Base-by-base conservation (phyloP, 345 rosid species). In the Boechera divaricarpa region DNA sequence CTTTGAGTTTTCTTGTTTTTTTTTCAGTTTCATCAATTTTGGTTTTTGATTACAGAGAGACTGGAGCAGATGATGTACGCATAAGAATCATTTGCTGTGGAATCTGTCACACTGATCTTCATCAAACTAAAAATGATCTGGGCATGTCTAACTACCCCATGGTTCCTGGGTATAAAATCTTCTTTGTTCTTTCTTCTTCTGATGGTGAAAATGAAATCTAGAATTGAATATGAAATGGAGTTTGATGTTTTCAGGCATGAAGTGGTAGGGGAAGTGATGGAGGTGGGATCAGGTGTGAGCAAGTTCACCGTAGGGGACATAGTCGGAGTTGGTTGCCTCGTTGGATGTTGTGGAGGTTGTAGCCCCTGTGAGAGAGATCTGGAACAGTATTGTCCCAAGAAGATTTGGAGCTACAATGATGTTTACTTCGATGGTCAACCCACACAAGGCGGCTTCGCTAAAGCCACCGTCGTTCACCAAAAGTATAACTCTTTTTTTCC, bases 31-130 rank as follows among this genome's bases (percentile, higher is more conserved):
- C 18, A 32, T 31, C n/a, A 54, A 4, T 6, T 21, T 42, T 28
- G 12, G 16, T n/a, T 57, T 48, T 36, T 41, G 24, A 28, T 54
- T 66, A 67, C 86, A 89, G 91, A 80, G 84, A 83, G 72, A 90
- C 92, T 1, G 94, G 91, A n/a, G 78, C 86, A 33, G 93, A 88
- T 3, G 98, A 90, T 85, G 93, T 89, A 2, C 70, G 70, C 45
- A 66, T 93, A 35, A 84, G 82, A 82, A 85, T 93, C 65, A 72
- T 89, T 6, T 82, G 77, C 64, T 86, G 93, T 72, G 98, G 96
- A 59, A 81, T 90, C 58, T 88, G 93, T 75, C 97, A 90, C 72
- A 84, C 90, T 5, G 96, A 93, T 81, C 57, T 93, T 66, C 97
- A 88, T 69, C 94, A 89, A 70, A 51, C 82, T 56, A 90, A 83